These are phyloP conservation scores for Trametes sp. DNA, from an alignment of 1,284 basidiomycete species.

Conservation along the genomic window DNA sequence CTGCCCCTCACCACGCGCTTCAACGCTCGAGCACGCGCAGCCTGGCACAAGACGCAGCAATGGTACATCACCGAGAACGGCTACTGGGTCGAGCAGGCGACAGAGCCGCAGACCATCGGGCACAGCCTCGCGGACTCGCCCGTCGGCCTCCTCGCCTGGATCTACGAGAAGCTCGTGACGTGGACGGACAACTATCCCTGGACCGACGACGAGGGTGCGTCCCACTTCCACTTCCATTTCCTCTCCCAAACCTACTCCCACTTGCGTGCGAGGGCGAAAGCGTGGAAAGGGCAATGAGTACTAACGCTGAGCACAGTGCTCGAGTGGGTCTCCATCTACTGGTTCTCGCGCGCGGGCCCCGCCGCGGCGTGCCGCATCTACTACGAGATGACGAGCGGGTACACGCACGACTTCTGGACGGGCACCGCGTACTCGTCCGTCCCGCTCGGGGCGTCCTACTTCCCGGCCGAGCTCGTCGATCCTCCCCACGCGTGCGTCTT, in stretches of 20 bases:
- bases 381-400: conserved; percentile 46
- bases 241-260: too few relatives aligned
- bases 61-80: conserved; percentile 44
- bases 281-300: too few relatives aligned
- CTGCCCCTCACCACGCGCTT: conserved; percentile 28
- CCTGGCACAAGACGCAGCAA: conserved; percentile 30
- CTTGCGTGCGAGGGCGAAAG: too few relatives aligned
- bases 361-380: conserved; percentile 61
- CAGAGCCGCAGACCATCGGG: conserved; percentile 64
- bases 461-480: conserved; percentile 52
- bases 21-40: conserved; percentile 29
- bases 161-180: too few relatives aligned
- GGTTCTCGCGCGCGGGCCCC: conserved; percentile 64
- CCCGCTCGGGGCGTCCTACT: conserved; percentile 56
- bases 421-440: conserved; percentile 39
- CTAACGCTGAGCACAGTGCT: too few relatives aligned
- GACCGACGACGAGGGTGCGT: too few relatives aligned
- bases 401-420: background rate
- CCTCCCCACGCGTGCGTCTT: conserved; percentile 50
- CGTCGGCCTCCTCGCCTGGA: too few relatives aligned
- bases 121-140: conserved; percentile 65
- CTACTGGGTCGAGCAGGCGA: conserved; percentile 52
- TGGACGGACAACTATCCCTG: too few relatives aligned
- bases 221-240: too few relatives aligned
- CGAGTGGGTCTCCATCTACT: too few relatives aligned